Base-by-base conservation (phyloP, 805 yeast species). In the Candida khao-thaluensis region DNA sequence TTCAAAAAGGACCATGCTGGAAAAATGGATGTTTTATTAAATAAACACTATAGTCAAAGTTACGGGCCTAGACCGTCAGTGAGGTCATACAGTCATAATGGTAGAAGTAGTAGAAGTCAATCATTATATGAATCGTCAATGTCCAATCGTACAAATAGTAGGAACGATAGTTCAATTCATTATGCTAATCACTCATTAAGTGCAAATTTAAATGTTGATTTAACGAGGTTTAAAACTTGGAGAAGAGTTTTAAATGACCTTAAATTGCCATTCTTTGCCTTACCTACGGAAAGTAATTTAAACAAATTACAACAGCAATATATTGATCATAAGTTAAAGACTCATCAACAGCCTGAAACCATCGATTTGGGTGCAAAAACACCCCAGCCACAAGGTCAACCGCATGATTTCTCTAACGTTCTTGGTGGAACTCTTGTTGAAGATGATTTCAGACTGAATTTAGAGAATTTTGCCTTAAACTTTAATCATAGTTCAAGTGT, bases 191-290 rank as follows among this genome's bases (percentile, higher is more conserved):
- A 51, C 41, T 61, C 68, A 2, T 38, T 63, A 10, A 56, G 63
- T 37, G 56, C 56, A 4, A 53, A 60, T 34, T 48, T 58, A 25
- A 56, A 56, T 3, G 59, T 56, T 8, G 65, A 64, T 31, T 44
- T 59, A 15, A 42, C 50, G 11, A 57, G 59, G 32, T 63, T 61
- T 35, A 48, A 62, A 1, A 30, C 24, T 7, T 73, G 77, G 76
- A 62, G 81, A 46, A 57, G 52, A 7, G 40, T 56, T 36, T 35
- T 73, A 17, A 53, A 60, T 37, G 58, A 54, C 50, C 44, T 63
- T 14, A 52, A 51, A 14, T 50, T 77, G 25, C 82, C 82, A 2
- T 52, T 75, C 17, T 76, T 66, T 50, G 47, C 49, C 17, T 54
- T 77, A 18, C 80, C 81, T 1, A 56, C 62, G 2, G 68, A 62